These are phyloP conservation scores for Claviceps cyperi DNA, from an alignment of 2,329 filamentous ascomycete genomes.

Conservation along the genomic window DNA sequence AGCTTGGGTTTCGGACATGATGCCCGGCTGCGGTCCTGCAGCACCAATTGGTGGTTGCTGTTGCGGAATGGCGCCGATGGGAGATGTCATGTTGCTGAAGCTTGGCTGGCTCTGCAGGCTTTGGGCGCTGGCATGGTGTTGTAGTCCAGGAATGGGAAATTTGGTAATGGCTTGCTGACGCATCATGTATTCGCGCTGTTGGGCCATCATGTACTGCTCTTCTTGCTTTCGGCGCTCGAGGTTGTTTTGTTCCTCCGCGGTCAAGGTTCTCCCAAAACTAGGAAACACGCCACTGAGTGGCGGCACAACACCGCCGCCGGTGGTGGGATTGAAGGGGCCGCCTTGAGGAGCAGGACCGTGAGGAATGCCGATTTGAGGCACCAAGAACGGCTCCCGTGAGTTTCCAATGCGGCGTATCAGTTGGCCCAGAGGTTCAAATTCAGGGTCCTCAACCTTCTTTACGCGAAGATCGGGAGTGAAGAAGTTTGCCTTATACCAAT, in stretches of 20 bases:
- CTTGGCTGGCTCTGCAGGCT: slow-evolving; percentile 95
- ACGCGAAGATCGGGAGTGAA: slow-evolving; percentile 91
- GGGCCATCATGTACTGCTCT: slow-evolving; percentile 91
- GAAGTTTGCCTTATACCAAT: slow-evolving; percentile 98
- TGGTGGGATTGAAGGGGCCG: slow-evolving; percentile 33
- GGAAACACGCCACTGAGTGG: slow-evolving; percentile 90
- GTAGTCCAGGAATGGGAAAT: slow-evolving; percentile 53
- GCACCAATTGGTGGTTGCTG: slow-evolving; percentile 32
- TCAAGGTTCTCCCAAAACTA: slow-evolving; percentile 89
- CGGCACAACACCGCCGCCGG: slow-evolving; percentile 54
- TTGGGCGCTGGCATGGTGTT: slow-evolving; percentile 90
- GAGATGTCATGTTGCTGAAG: slow-evolving; percentile 88
- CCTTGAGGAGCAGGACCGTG: slow-evolving; percentile 57
- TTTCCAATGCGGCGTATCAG: slow-evolving; percentile 93
- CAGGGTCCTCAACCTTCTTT: slow-evolving; percentile 82
- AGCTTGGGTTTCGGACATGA: slow-evolving; percentile 53
- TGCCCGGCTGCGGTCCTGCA: slow-evolving; percentile 21
- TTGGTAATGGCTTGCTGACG: slow-evolving; percentile 70
- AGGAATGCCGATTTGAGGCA: slow-evolving; percentile 89
- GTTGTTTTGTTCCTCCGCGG: slow-evolving; percentile 95
- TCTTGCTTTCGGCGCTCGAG: slow-evolving; percentile 93
- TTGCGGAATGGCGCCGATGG: slow-evolving; percentile 41
- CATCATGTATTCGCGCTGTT: slow-evolving; percentile 84
- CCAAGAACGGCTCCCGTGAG: slow-evolving; percentile 90
- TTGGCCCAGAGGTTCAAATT: slow-evolving; percentile 91